Percentiles rank a stretch among this genome's conserved stretches.
These are phyloP conservation scores for Lolium multiflorum DNA, from an alignment of 176 grass and related monocot species.

Conservation along the genomic window DNA sequence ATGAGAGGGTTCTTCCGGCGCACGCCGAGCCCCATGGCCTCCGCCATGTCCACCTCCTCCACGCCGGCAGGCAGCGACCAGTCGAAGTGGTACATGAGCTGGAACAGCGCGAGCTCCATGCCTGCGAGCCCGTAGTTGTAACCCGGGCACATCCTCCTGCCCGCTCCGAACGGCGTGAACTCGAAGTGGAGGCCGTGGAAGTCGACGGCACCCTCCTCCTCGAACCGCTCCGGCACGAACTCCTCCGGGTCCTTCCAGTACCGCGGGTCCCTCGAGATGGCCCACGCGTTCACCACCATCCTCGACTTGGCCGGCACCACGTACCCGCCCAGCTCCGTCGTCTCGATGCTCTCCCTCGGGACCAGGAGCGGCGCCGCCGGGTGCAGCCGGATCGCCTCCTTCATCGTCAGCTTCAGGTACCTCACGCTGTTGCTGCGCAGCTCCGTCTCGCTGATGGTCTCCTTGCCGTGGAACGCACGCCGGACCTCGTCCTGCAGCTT, in stretches of 20 bases:
- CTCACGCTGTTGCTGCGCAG: slow-evolving; percentile 5
- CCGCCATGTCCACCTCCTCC: slow-evolving; percentile 12
- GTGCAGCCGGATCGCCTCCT: slow-evolving; percentile 58
- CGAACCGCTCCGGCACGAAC: slow-evolving; percentile 56
- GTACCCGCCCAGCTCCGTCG: slow-evolving; percentile 46
- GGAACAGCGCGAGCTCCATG: slow-evolving; percentile 42
- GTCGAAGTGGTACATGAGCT: slow-evolving; percentile 49
- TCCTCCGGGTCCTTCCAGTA: slow-evolving; percentile 47
- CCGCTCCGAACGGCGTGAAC: slow-evolving; percentile 45
- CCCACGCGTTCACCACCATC: slow-evolving; percentile 56
- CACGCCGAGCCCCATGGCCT: slow-evolving; percentile 40
- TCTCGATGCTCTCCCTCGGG: slow-evolving; percentile 43
- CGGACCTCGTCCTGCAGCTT: slow-evolving; percentile 49
- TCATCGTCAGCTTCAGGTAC: slow-evolving; percentile 53
- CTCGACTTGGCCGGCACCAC: slow-evolving; percentile 46
- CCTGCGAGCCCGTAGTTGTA: slow-evolving; percentile 46
- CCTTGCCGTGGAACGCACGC: slow-evolving; percentile 8
- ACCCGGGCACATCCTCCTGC: slow-evolving; percentile 49
- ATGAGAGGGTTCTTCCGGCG: slow-evolving; percentile 35
- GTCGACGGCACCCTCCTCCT: not conserved
- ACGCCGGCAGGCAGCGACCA: slow-evolving; percentile 45
- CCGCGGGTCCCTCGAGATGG: slow-evolving; percentile 42
- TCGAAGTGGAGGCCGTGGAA: slow-evolving; percentile 45
- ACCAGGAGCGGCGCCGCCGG: slow-evolving; percentile 49
- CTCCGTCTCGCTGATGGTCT: slow-evolving; percentile 23